A percentile compares a stretch with the other conserved stretches of the same genome.
Conservation (phyloP, 106 monocot species). For the Xerophyta viscosa region DNA sequence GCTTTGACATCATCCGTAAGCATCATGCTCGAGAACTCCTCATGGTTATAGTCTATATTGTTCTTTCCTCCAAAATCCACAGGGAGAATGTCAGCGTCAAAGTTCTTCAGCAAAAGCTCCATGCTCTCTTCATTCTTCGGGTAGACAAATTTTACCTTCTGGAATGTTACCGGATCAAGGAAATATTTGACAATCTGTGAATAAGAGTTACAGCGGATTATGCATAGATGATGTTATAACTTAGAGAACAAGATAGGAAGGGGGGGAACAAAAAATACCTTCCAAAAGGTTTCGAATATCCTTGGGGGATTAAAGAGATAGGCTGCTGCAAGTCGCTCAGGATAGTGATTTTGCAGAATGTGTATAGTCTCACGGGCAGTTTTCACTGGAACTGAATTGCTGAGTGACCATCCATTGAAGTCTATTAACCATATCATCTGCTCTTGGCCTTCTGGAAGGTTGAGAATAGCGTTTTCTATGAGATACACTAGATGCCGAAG, state of each 20-base stretch:
- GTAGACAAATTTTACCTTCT: constrained; percentile 83
- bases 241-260: neutral
- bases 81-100: constrained; percentile 51
- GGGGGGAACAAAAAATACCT: constrained; percentile 25
- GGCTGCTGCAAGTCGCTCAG: constrained; percentile 49
- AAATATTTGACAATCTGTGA: constrained; percentile 52
- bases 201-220: neutral
- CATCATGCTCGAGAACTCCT: constrained; percentile 65
- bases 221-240: neutral
- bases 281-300: constrained; percentile 69
- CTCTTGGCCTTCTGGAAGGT: constrained; percentile 75
- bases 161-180: constrained; percentile 40
- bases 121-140: constrained; percentile 58
- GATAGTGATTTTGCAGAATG: constrained; percentile 70
- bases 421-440: constrained; percentile 95
- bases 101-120: constrained; percentile 44
- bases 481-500: constrained; percentile 68
- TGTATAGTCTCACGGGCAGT: constrained; percentile 48
- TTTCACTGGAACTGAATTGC: constrained; percentile 51
- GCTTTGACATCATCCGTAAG: constrained; percentile 47
- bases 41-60: constrained; percentile 38
- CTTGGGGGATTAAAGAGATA: constrained; percentile 54
- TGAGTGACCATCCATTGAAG: constrained; percentile 79
- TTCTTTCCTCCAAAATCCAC: constrained; percentile 64
- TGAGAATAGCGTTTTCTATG: constrained; percentile 67